Evolutionary conservation across 1,139 yeast species (phyloP), one percentile per base, ranked within the genome.

Genomic region (Hyphopichia wangnamkhiaoensis): DNA sequence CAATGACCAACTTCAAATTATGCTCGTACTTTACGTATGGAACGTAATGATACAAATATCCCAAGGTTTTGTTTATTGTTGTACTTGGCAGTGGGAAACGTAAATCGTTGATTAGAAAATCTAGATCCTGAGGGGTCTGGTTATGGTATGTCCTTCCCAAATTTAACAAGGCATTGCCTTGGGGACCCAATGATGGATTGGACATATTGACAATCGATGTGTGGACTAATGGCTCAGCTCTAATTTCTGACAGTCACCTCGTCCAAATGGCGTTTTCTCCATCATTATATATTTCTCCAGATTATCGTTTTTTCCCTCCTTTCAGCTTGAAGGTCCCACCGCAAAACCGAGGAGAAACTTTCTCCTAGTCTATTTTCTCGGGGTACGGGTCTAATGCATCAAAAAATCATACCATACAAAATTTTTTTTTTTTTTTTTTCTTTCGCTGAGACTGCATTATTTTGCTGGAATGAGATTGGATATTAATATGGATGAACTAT

Each of bases 1-100:
- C 63, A 2, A 82, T 55, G 4, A 84, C 55, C 4, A 82, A 53
- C 29, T 73, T 61, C 25, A 85, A 59, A 52, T 85, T 84, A 40
- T 68, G 70, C 39, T 74, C 80, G 39, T 76, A 74, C 52, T 80
- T 82, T 33, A 85, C 65, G 29, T 70, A 74, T 1, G 93, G 90
- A 28, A 83, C 59, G 52, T 81, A 80, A 51, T 80, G 79, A 34
- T 74, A 80, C 9, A 80, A 48, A 48, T 79, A 77, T 1, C 85
- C 80, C 29, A 82, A 54, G 2, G 74, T 48, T 38, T 70, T 65
- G 26, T 57, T 49, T 3, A 69, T 58, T 0, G 72, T 58, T 3
- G 68, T 53, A 12, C 56, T 57, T 3, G 62, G 50, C 14, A 52
- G 52, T 0, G 80, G 80, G 41, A 61, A 56, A 21, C 73, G 48